These are phyloP conservation scores for Ophiostoma sp. DNA, from an alignment of 2,329 filamentous ascomycete genomes.

Conservation along the genomic window DNA sequence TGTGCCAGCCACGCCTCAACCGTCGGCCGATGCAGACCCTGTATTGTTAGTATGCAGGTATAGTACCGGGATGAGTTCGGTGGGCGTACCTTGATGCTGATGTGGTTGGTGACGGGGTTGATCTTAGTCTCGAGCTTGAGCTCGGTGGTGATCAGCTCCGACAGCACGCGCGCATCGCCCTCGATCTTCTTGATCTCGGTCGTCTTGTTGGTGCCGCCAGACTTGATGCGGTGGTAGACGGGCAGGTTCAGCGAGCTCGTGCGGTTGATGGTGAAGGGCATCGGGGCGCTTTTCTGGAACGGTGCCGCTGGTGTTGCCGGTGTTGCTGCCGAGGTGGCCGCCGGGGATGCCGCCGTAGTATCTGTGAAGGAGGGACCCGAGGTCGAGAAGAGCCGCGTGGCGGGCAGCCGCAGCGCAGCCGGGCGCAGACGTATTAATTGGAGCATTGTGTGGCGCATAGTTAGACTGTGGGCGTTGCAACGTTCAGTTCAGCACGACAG, in stretches of 20 bases:
- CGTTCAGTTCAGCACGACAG: no score
- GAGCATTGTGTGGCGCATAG: background rate
- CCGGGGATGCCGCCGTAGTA: background rate
- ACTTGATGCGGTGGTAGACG: slow-evolving; percentile 68
- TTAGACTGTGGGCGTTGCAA: no score
- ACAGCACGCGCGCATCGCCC: slow-evolving; percentile 61
- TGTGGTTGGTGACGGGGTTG: slow-evolving; percentile 61
- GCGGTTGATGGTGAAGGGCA: slow-evolving; percentile 62
- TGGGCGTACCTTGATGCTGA: slow-evolving; percentile 61
- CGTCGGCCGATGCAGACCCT: slow-evolving; percentile 13
- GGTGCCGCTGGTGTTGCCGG: background rate
- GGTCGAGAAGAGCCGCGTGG: slow-evolving; percentile 9
- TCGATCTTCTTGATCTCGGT: slow-evolving; percentile 75
- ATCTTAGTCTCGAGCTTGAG: slow-evolving; percentile 52
- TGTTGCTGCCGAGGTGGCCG: slow-evolving; percentile 1
- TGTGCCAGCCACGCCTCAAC: slow-evolving; percentile 14
- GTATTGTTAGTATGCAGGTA: background rate
- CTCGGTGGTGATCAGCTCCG: slow-evolving; percentile 55
- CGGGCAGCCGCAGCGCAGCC: slow-evolving; percentile 13
- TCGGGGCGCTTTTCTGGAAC: background rate
- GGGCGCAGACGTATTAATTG: slow-evolving; percentile 13
- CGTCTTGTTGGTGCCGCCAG: slow-evolving; percentile 67
- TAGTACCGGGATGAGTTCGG: no score
- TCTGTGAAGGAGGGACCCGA: background rate
- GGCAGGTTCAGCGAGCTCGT: slow-evolving; percentile 66